Conservation (phyloP, 2,329 filamentous ascomycete species). For the Epichloe coenophiala region DNA sequence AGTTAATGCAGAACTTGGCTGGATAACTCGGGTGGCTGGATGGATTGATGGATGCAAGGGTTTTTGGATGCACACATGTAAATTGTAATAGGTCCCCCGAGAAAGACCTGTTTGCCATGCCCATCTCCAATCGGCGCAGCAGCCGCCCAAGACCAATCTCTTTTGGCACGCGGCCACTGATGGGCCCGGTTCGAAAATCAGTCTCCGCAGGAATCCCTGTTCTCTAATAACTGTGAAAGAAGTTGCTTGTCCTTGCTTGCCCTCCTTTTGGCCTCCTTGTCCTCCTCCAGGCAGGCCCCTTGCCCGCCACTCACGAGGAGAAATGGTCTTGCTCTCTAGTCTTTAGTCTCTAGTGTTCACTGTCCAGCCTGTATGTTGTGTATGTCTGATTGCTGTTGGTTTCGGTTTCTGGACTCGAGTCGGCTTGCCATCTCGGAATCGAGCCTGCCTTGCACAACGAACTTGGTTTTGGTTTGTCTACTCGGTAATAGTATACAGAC, state of each 20-base stretch:
- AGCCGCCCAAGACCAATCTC: slow-evolving; percentile 1
- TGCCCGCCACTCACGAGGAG: slow-evolving; percentile 3
- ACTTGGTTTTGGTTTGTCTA: background rate
- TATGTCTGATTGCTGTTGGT: background rate
- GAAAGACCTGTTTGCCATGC: background rate
- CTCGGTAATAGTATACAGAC: too few relatives aligned
- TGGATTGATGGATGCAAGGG: too few relatives aligned
- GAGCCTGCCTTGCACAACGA: background rate
- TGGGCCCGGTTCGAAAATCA: background rate
- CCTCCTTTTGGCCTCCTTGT: too few relatives aligned
- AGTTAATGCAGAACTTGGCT: too few relatives aligned
- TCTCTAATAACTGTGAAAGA: background rate
- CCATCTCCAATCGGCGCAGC: slow-evolving; percentile 2
- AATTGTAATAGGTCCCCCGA: too few relatives aligned
- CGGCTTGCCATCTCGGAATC: background rate
- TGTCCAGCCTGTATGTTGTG: background rate
- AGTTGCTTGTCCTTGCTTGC: background rate
- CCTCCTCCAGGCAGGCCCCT: background rate
- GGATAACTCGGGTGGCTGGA: too few relatives aligned
- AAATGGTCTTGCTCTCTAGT: background rate
- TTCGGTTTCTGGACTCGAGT: background rate
- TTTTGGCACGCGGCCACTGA: slow-evolving; percentile 1
- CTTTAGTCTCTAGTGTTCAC: too few relatives aligned
- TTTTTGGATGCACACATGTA: too few relatives aligned
- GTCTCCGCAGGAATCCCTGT: slow-evolving; percentile 4